These are phyloP conservation scores for Adansonia madagascariensis DNA, from an alignment of 441 rosid genomes.

Conservation along the genomic window DNA sequence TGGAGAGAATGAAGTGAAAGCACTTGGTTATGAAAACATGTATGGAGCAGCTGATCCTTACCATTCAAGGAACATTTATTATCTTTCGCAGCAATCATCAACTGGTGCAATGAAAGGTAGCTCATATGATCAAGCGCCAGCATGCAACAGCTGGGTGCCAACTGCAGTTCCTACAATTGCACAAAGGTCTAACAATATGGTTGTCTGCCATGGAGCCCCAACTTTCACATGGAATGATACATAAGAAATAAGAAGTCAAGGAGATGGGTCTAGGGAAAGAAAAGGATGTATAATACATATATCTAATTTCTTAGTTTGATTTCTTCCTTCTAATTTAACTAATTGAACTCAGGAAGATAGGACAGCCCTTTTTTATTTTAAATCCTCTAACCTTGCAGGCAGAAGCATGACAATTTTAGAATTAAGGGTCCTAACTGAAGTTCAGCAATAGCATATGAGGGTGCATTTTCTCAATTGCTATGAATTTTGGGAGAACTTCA, in stretches of 20 bases:
- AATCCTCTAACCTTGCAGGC: conserved; percentile 30
- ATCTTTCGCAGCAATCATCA: conserved; percentile 45
- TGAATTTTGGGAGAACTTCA: conserved; percentile 47
- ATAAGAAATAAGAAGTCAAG: conserved; percentile 19
- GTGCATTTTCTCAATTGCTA: conserved; percentile 35
- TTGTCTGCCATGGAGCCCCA: conserved; percentile 55
- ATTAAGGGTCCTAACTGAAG: conserved; percentile 34
- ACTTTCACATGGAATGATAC: conserved; percentile 66
- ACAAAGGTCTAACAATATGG: conserved; percentile 43
- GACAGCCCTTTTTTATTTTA: not conserved
- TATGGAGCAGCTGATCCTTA: conserved; percentile 44
- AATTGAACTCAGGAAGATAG: conserved; percentile 6
- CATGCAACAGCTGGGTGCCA: conserved; percentile 56
- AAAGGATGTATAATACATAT: conserved; percentile 18
- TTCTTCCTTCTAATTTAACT: conserved; percentile 23
- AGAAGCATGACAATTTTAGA: conserved; percentile 21
- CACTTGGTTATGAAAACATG: conserved; percentile 37
- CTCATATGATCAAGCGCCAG: conserved; percentile 26
- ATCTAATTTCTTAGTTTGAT: conserved; percentile 20
- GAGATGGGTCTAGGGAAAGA: no score
- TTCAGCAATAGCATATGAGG: conserved; percentile 42
- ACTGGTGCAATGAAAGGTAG: not conserved
- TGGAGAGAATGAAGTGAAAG: conserved; percentile 39
- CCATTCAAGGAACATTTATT: conserved; percentile 48
- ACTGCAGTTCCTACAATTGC: conserved; percentile 47